Percentiles rank a stretch among this genome's conserved stretches.
phyloP scores from a whole-genome alignment of 192 early-diverging fungal genomes.

The Gryganskiella cystojenkinii region DNA sequence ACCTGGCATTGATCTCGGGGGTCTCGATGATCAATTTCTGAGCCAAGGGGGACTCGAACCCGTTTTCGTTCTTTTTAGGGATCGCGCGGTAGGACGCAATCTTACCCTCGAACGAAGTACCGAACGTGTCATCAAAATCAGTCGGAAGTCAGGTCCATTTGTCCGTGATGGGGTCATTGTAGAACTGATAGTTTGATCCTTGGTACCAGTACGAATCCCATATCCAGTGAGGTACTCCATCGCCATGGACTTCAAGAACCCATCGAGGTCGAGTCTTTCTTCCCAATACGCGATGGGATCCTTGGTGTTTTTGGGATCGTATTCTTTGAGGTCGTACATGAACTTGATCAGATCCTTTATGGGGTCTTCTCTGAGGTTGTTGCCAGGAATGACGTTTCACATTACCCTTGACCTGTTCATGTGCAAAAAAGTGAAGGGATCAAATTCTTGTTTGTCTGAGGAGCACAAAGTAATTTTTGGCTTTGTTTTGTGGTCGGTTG shows the following conservation, averaged over 20 bases:
- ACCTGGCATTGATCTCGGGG: constrained; percentile 46
- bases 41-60: constrained; percentile 36
- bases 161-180: constrained; percentile 42
- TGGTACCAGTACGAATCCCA: constrained; percentile 56
- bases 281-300: constrained; percentile 39
- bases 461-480: background rate
- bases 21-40: constrained; percentile 49
- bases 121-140: constrained; percentile 59
- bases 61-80: constrained; percentile 26
- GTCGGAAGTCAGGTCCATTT: constrained; percentile 58
- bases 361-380: constrained; percentile 24
- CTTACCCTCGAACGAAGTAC: constrained; percentile 28
- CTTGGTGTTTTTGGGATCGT: constrained; percentile 13
- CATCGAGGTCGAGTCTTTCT: constrained; percentile 29
- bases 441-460: too few species aligned
- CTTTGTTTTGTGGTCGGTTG: background rate
- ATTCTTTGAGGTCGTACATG: constrained; percentile 46
- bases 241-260: constrained; percentile 42
- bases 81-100: constrained; percentile 35
- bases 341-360: constrained; percentile 49
- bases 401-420: too few species aligned
- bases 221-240: constrained; percentile 52
- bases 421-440: too few species aligned
- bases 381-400: constrained; percentile 25
- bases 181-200: constrained; percentile 57